Evolutionary conservation across 2,329 filamentous ascomycete genomes (phyloP).

Genomic region (Fusarium pilosicola): DNA sequence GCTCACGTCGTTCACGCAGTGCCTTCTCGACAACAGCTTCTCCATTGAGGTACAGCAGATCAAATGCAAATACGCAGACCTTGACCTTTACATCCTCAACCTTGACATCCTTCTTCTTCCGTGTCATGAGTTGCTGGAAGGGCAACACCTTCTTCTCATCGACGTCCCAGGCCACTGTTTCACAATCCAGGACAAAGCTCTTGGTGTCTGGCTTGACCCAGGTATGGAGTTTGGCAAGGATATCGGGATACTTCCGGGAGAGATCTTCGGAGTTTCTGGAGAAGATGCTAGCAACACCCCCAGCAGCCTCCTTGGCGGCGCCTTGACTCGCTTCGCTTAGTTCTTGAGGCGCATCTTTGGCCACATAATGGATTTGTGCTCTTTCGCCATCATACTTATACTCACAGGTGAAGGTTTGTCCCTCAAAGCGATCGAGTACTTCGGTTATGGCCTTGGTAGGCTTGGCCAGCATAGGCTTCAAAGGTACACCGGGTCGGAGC

Average conservation of each 20-base stretch:
- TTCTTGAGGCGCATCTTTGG: constrained; percentile 78
- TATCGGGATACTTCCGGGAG: constrained; percentile 97
- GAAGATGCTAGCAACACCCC: constrained; percentile 91
- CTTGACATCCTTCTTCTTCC: constrained; percentile 97
- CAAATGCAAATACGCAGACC: constrained; percentile 97
- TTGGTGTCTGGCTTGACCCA: constrained; percentile 93
- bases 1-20: constrained; percentile 82
- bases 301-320: constrained; percentile 71
- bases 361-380: constrained; percentile 98
- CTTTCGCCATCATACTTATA: constrained; percentile 99
- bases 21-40: constrained; percentile 88
- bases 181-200: constrained; percentile 98
- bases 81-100: constrained; percentile 95
- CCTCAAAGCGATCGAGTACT: constrained; percentile 94
- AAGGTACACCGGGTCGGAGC: constrained; percentile 88
- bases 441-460: constrained; percentile 98
- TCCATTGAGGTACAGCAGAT: constrained; percentile 92
- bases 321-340: constrained; percentile 70
- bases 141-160: constrained; percentile 93
- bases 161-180: constrained; percentile 97
- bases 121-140: constrained; percentile 98
- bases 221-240: constrained; percentile 83
- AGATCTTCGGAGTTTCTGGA: constrained; percentile 97
- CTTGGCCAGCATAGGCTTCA: constrained; percentile 99
- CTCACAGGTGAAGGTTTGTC: constrained; percentile 95